Base-by-base conservation (phyloP, 2,329 filamentous ascomycete species). In the Bisporella sp. region DNA sequence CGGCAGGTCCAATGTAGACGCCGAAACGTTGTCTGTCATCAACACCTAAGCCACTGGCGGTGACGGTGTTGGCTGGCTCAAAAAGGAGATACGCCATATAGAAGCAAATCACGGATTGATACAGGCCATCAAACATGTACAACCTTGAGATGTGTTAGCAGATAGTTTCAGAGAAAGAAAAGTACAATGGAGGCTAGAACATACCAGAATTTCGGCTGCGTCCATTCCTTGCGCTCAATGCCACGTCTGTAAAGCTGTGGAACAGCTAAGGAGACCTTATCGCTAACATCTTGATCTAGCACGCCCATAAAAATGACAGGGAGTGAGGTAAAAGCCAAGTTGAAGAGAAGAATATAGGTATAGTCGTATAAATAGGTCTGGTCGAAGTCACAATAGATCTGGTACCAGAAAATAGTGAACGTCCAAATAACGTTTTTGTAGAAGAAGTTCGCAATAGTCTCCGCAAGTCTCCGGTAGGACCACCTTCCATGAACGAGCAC, bases 361-460 rank as follows among this genome's bases (percentile, higher is more conserved):
- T 96, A 96, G 69, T 99, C 93, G 72, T 95, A 96, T 48, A 96
- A 82, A 66, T 96, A 97, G 43, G 92, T 92, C 68, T 92, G 90
- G 72, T 99, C 93, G 68, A 95, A 96, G 70, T 95, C 86, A 74
- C 87, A 89, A 70, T 87, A 99, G 49, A 96, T 89, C 66, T 95
- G 90, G 70, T 88, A 99, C 92, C 92, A 97, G 77, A 97, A 96
- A 52, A 99, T 87, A 41, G 86, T 81, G 65, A 96, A 92, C 1
- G 89, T 93, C 93, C 93, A 99, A 47, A 97, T 86, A 70, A 99
- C 87, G 73, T 97, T 99, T 85, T 99, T 99, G 81, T 97, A 99
- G 76, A 99, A 99, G 77, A 99, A 99, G 69, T 99, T 99, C 68
- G 90, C 89, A 63, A 95, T 96, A 44, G 85, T 88, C 73, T 99